phyloP scores from a whole-genome alignment of 352 stramenopile species.

The Globisporangium recalcitrans region DNA sequence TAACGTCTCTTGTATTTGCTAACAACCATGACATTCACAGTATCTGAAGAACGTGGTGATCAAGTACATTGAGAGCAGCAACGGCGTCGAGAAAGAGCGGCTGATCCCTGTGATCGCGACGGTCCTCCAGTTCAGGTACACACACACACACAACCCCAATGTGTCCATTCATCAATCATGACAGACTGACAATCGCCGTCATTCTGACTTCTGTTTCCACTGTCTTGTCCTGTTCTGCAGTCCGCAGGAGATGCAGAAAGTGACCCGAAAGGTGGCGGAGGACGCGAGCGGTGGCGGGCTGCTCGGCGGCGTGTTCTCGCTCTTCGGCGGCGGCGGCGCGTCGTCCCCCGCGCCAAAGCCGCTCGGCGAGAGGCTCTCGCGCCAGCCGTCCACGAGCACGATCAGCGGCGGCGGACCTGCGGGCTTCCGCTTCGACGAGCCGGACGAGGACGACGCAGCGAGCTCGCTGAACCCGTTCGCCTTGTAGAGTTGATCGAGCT shows the following conservation, averaged over 20 bases:
- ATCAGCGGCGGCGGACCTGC: constrained; percentile 28
- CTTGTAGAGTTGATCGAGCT: constrained; percentile 15
- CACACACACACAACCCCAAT: neutral
- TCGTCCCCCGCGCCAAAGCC: constrained; percentile 39
- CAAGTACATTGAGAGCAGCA: constrained; percentile 80
- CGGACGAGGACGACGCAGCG: constrained; percentile 47
- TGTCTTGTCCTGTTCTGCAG: constrained; percentile 15
- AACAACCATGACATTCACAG: constrained; percentile 20
- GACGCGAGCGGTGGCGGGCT: constrained; percentile 33
- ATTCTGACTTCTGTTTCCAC: neutral
- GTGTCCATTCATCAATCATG: neutral
- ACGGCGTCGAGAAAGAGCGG: constrained; percentile 66
- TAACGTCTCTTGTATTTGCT: neutral
- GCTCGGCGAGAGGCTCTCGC: constrained; percentile 33
- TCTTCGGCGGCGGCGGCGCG: constrained; percentile 43
- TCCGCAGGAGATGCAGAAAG: constrained; percentile 57
- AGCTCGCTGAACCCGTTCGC: constrained; percentile 65
- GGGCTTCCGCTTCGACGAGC: constrained; percentile 28
- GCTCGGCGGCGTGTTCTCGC: constrained; percentile 67
- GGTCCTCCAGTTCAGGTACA: constrained; percentile 53
- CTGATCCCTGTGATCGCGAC: constrained; percentile 76
- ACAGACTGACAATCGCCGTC: neutral
- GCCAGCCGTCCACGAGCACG: constrained; percentile 32
- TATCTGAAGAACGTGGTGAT: constrained; percentile 85
- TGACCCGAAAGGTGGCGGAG: constrained; percentile 36